Base-by-base conservation (phyloP, 23 red algal genomes). In the Gracilaria vermiculophylla region DNA sequence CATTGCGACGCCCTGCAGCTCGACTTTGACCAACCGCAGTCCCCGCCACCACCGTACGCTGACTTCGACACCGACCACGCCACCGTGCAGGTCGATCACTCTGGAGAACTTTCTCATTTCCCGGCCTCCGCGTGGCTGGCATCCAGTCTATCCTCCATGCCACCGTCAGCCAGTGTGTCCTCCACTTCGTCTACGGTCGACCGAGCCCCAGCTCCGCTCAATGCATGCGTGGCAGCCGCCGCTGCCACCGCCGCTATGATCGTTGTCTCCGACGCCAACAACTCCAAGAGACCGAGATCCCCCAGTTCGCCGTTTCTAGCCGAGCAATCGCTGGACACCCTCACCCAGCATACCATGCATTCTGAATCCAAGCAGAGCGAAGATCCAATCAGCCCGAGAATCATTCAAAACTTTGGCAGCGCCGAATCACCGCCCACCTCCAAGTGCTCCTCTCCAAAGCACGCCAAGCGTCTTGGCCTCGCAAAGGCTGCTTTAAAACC, bases 171-270 rank as follows among this genome's bases (percentile, higher is more conserved):
- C 40, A 45, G 20, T 47, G 67, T 73, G 20, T 73, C 67, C 42
- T 73, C 67, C 36, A 73, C 67, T 1, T 73, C 67, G 21, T 73
- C 67, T 40, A 45, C 67, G 6, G 3, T 48, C 47, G 67, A 73
- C 32, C 36, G 42, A 3, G 16, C 6, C 6, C 20, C 39, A 13
- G 17, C 39, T 48, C 39, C 67, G 42, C 67, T 73, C 17, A 44
- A 73, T 73, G 67, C 67, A 4, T 73, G 67, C 31, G 67, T 73
- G 24, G 67, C 67, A 7, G 67, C 67, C 20, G 67, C 67, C 16
- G 67, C 67, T 2, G 67, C 67, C 13, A 73, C 67, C 2, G 67
- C 67, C 36, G 67, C 67, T 2, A 73, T 73, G 37, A 73, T 73
- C 42, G 67, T 73, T 13, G 42, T 73, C 5, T 40, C 67, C n/a